Percentiles rank a stretch among this genome's conserved stretches.
Conservation (phyloP, 1,284 basidiomycete species). For the Pterulicium gracile region DNA sequence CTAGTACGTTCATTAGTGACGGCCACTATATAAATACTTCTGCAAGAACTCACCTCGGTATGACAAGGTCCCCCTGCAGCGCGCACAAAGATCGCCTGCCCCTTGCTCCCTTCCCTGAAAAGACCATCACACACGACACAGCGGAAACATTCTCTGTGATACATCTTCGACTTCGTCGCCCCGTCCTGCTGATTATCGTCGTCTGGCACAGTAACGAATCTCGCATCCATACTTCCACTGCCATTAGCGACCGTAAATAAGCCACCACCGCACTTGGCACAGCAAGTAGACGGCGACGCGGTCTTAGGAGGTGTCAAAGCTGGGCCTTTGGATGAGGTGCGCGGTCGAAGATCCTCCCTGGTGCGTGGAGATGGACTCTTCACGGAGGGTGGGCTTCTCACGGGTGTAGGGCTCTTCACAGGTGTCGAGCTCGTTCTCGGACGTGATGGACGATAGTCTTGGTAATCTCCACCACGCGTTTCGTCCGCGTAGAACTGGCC, state of each 20-base stretch:
- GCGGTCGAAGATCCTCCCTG: not conserved
- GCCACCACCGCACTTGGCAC: constrained; percentile 45
- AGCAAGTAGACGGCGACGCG: constrained; percentile 20
- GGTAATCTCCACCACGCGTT: constrained; percentile 17
- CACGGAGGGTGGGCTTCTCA: not conserved
- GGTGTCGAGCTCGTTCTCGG: not conserved
- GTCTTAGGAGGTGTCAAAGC: constrained; percentile 13
- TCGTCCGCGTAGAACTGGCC: too few species aligned
- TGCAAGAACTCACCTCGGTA: constrained; percentile 39
- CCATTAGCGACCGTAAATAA: constrained; percentile 45
- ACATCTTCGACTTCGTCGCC: constrained; percentile 38
- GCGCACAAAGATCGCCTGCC: constrained; percentile 58
- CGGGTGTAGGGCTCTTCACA: not conserved
- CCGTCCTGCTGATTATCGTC: constrained; percentile 23
- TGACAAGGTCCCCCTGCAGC: constrained; percentile 59
- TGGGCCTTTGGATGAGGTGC: constrained; percentile 18
- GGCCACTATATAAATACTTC: constrained; percentile 6
- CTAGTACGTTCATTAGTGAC: constrained; percentile 22
- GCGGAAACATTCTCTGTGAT: constrained; percentile 64
- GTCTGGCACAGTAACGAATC: constrained; percentile 57
- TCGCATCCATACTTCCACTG: constrained; percentile 22
- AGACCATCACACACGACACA: constrained; percentile 52
- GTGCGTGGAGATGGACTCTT: not conserved
- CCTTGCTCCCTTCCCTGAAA: constrained; percentile 50
- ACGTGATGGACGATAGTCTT: constrained; percentile 10